Conservation (phyloP, 1,284 basidiomycete species). For the Naganishia cerealis region DNA sequence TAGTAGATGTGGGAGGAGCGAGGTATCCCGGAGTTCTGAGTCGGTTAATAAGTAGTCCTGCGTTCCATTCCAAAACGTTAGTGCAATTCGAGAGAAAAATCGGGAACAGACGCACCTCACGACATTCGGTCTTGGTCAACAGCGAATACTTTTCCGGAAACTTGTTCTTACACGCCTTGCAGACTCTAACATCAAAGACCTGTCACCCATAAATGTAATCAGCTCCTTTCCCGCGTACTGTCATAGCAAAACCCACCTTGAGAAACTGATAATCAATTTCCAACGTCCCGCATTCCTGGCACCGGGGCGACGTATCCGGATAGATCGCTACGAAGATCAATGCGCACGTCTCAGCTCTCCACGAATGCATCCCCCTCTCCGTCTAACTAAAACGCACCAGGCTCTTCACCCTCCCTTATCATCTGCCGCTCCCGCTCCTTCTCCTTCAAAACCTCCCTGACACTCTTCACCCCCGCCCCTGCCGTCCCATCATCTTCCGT, state of each 20-base stretch:
- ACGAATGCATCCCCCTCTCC: background rate
- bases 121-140: slow-evolving; percentile 97
- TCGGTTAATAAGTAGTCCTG: slow-evolving; percentile 89
- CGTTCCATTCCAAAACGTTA: background rate
- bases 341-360: slow-evolving; percentile 58
- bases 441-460: slow-evolving; percentile 70
- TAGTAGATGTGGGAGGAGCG: slow-evolving; percentile 86
- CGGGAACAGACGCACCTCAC: slow-evolving; percentile 64
- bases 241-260: slow-evolving; percentile 47
- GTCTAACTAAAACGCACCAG: slow-evolving; percentile 50
- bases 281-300: slow-evolving; percentile 74
- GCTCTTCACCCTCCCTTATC: slow-evolving; percentile 73
- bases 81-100: background rate
- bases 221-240: background rate
- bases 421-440: slow-evolving; percentile 68
- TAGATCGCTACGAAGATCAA: slow-evolving; percentile 55
- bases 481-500: slow-evolving; percentile 56
- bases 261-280: slow-evolving; percentile 80
- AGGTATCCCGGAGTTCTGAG: slow-evolving; percentile 85
- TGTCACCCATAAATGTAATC: slow-evolving; percentile 39
- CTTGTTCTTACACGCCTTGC: slow-evolving; percentile 83
- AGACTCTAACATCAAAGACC: slow-evolving; percentile 80
- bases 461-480: slow-evolving; percentile 56
- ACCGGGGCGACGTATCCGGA: slow-evolving; percentile 71
- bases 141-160: slow-evolving; percentile 89